Evolutionary conservation across 2,329 filamentous ascomycete genomes (phyloP).

Genomic region (Colletotrichum camelliae): DNA sequence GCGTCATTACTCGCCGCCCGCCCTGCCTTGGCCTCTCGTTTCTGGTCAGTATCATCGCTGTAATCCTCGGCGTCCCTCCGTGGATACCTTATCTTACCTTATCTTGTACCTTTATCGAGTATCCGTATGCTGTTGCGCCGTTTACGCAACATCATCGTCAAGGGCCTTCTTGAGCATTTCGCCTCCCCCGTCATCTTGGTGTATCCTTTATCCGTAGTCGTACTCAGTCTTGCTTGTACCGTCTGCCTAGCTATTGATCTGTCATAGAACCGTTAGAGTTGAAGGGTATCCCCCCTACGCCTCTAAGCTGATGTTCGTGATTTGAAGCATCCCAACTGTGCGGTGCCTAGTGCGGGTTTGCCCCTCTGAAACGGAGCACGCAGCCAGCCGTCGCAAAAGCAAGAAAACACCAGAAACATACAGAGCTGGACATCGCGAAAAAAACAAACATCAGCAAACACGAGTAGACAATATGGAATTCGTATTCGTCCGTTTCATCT

Average conservation of each 20-base stretch:
- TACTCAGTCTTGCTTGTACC: background rate
- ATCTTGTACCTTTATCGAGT: background rate
- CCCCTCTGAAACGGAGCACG: background rate
- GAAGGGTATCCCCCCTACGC: no score
- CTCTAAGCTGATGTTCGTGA: background rate
- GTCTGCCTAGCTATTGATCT: background rate
- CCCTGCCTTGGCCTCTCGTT: background rate
- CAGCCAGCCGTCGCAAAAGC: background rate
- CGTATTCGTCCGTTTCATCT: background rate
- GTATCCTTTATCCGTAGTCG: background rate
- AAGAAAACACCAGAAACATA: background rate
- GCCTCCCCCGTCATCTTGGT: background rate
- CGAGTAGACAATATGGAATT: background rate
- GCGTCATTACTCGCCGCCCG: conserved; percentile 18
- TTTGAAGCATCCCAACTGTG: background rate
- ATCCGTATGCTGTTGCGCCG: background rate
- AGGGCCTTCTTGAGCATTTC: background rate
- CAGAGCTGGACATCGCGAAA: background rate
- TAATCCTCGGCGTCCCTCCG: background rate
- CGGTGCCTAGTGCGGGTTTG: background rate
- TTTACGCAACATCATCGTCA: background rate
- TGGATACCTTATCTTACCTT: background rate
- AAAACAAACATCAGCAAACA: background rate
- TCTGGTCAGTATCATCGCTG: conserved; percentile 2
- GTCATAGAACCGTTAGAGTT: background rate